A percentile compares a stretch with the other conserved stretches of the same genome.
These are phyloP conservation scores for Emmonsiellopsis sp. DNA, from an alignment of 2,329 filamentous ascomycete species.

Conservation along the genomic window DNA sequence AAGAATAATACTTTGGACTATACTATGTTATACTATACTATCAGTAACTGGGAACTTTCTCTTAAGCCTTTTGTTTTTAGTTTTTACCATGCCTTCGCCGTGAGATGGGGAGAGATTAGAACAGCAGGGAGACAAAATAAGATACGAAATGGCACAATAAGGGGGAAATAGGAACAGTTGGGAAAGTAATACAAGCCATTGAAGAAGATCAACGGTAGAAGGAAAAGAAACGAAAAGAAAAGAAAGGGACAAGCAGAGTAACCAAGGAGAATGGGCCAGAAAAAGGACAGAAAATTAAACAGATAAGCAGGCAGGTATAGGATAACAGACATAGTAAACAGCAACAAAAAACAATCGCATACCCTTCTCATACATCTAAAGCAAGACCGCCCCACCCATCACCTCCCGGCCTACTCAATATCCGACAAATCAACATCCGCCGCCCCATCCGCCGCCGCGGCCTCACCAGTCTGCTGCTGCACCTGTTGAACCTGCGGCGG, in stretches of 20 bases:
- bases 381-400: neutral
- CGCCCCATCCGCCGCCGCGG: slow-evolving; percentile 8
- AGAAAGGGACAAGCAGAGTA: neutral
- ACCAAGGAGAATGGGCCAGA: neutral
- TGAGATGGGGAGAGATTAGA: no score
- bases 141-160: no score
- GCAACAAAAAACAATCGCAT: neutral
- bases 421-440: slow-evolving; percentile 24
- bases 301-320: neutral
- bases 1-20: no score
- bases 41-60: no score
- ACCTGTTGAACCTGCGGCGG: slow-evolving; percentile 13
- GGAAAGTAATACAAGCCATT: no score
- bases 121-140: no score
- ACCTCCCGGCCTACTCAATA: slow-evolving; percentile 10
- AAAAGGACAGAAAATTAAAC: neutral
- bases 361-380: neutral
- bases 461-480: slow-evolving; percentile 5
- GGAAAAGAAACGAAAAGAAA: neutral
- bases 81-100: no score
- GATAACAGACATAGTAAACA: neutral
- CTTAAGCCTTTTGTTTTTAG: no score
- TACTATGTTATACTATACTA: no score
- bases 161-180: no score
- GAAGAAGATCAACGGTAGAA: neutral